Evolutionary conservation across 352 stramenopile species (phyloP).

Genomic region (Pythium grandisporangium): DNA sequence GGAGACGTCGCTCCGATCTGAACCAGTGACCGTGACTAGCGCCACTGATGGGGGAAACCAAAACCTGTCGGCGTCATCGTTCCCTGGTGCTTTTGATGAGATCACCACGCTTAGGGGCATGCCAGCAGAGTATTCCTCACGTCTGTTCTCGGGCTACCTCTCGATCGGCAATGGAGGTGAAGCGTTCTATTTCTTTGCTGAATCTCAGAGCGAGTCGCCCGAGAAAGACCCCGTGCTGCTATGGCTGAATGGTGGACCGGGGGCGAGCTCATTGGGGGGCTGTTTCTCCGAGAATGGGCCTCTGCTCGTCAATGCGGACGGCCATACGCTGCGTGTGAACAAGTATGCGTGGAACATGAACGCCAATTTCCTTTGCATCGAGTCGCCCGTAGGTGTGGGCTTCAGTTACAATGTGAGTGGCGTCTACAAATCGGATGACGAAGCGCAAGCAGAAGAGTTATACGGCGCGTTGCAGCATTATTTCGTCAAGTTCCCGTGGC

Average conservation of each 20-base stretch:
- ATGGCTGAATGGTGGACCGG: constrained; percentile 50
- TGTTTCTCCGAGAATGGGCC: constrained; percentile 51
- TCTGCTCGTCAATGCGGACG: constrained; percentile 35
- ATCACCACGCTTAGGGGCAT: constrained; percentile 8
- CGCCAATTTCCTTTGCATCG: constrained; percentile 34
- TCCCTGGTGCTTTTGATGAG: constrained; percentile 8
- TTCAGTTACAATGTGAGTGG: constrained; percentile 48
- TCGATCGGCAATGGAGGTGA: constrained; percentile 8
- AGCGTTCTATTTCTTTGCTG: constrained; percentile 7
- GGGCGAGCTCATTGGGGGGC: constrained; percentile 31
- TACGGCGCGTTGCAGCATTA: constrained; percentile 70
- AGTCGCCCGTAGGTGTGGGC: constrained; percentile 39
- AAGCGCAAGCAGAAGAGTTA: constrained; percentile 59
- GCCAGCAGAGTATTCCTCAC: constrained; percentile 9
- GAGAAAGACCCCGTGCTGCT: constrained; percentile 16
- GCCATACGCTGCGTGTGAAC: constrained; percentile 23
- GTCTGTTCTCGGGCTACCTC: constrained; percentile 12
- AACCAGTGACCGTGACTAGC: too few species aligned
- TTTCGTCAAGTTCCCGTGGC: constrained; percentile 74
- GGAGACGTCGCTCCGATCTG: too few species aligned
- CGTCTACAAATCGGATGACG: constrained; percentile 63
- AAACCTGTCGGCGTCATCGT: too few species aligned
- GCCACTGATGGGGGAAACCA: too few species aligned
- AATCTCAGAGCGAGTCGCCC: neutral
- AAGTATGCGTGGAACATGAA: constrained; percentile 34